These are phyloP conservation scores for Venustampulla echinocandica DNA, from an alignment of 495 filamentous ascomycete genomes.

Conservation along the genomic window DNA sequence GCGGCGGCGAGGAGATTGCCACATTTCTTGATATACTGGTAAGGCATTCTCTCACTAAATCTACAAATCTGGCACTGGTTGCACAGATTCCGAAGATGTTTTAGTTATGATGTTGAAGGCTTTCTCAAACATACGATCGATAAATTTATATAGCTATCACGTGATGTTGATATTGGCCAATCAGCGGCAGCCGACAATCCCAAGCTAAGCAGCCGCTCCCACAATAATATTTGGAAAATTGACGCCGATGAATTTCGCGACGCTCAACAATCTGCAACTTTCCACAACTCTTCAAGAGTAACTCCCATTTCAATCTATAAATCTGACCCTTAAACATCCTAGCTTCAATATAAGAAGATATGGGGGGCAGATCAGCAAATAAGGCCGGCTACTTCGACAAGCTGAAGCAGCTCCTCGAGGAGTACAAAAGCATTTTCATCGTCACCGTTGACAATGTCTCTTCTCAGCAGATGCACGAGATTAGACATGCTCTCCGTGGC, in stretches of 20 bases:
- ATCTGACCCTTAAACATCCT: constrained; percentile 90
- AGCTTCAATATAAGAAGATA: constrained; percentile 94
- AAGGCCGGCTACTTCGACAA: constrained; percentile 99
- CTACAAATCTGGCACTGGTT: too few relatives aligned
- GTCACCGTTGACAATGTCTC: constrained; percentile 92
- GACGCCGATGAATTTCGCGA: constrained; percentile 1
- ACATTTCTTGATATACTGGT: constrained; percentile 32
- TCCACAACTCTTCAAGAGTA: constrained; percentile 16
- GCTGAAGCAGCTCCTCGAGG: constrained; percentile 86
- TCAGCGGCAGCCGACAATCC: neutral
- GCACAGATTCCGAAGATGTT: too few relatives aligned
- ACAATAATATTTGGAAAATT: constrained; percentile 1
- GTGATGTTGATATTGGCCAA: neutral
- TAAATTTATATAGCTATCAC: neutral
- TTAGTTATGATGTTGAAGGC: too few relatives aligned
- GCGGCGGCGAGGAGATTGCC: constrained; percentile 35
- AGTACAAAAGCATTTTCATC: constrained; percentile 94
- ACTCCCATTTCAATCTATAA: constrained; percentile 11
- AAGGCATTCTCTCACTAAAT: constrained; percentile 22
- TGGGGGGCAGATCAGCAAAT: constrained; percentile 94
- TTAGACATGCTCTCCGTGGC: constrained; percentile 77
- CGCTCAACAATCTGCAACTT: constrained; percentile 21
- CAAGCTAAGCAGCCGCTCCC: neutral
- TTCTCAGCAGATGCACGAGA: constrained; percentile 99
- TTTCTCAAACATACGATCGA: too few relatives aligned